These are phyloP conservation scores for Zygotorulaspora sp. DNA, from an alignment of 805 yeast genomes.

Conservation along the genomic window DNA sequence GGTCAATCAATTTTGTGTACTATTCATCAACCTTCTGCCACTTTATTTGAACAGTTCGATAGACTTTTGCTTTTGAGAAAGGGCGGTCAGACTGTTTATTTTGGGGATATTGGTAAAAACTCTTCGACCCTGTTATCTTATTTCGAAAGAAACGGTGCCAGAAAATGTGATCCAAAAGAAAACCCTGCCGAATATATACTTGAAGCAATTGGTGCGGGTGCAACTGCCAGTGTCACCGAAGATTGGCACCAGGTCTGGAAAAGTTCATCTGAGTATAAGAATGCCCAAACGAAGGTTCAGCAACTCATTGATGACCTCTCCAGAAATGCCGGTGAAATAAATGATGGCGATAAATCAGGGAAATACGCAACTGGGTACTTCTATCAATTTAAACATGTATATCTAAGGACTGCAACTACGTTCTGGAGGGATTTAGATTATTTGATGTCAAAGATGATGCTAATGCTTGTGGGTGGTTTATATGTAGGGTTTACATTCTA, in stretches of 20 bases:
- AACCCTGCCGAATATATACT: slow-evolving; percentile 45
- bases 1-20: slow-evolving; percentile 54
- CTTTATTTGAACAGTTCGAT: slow-evolving; percentile 46
- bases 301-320: slow-evolving; percentile 28
- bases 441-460: slow-evolving; percentile 52
- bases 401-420: slow-evolving; percentile 38
- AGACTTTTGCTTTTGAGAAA: slow-evolving; percentile 44
- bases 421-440: slow-evolving; percentile 61
- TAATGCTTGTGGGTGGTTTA: slow-evolving; percentile 48
- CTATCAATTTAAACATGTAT: slow-evolving; percentile 42
- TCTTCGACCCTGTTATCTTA: slow-evolving; percentile 51
- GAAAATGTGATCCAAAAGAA: slow-evolving; percentile 45
- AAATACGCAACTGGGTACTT: slow-evolving; percentile 39
- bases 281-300: slow-evolving; percentile 31
- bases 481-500: slow-evolving; percentile 71
- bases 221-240: slow-evolving; percentile 39
- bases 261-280: slow-evolving; percentile 37
- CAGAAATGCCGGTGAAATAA: slow-evolving; percentile 6
- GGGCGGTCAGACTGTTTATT: slow-evolving; percentile 47
- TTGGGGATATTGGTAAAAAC: slow-evolving; percentile 33
- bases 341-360: slow-evolving; percentile 11
- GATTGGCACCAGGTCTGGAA: slow-evolving; percentile 66
- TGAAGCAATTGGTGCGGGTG: slow-evolving; percentile 45
- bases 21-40: slow-evolving; percentile 54
- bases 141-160: slow-evolving; percentile 64